Evolutionary conservation across 1,139 yeast genomes (phyloP), one percentile per base, ranked within the genome.

Genomic region (Nakaseomyces sp.): DNA sequence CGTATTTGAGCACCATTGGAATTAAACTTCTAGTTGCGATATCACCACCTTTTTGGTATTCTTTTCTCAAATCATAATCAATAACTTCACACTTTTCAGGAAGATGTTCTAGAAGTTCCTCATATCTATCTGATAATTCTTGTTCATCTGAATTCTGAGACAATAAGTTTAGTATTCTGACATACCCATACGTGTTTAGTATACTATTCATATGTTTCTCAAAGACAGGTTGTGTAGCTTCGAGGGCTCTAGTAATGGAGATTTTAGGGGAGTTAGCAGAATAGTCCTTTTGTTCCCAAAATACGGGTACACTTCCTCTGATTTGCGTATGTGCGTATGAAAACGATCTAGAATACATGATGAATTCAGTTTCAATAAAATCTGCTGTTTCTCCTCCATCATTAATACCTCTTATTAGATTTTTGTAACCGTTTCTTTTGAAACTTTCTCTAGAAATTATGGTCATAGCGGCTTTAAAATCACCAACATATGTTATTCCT

Each of bases 351-450:
- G 76, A 74, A 60, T 74, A 77, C 53, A 79, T 63, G 29, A 91
- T 81, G 40, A 87, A 74, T 62, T 93, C 99, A 0, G 97, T 86
- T 58, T 91, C 98, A 28, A 91, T 97, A 63, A 86, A 91, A 64
- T 91, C 93, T 26, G 98, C 96, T 13, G 91, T 97, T 60, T 85
- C 77, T 5, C 96, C 95, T 48, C 85, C 88, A 60, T 91, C 98
- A 63, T 91, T 97, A 32, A 89, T 83, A 39, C 99, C 99, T 56
- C 99, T 71, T 1, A 94, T 91, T 60, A 86, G 86, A 64, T 78
- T 91, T 50, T 98, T 72, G 0, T 98, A 91, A 2, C 99, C 99
- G 1, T 98, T 97, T 48, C 97, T 71, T 63, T 81, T 80, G 86
- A 97, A 91, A 12, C 95, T 84, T 63, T 91, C 97, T 54, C 93